These are phyloP conservation scores for Geotrichum armillariae DNA, from an alignment of 1,139 yeast genomes.

Conservation along the genomic window DNA sequence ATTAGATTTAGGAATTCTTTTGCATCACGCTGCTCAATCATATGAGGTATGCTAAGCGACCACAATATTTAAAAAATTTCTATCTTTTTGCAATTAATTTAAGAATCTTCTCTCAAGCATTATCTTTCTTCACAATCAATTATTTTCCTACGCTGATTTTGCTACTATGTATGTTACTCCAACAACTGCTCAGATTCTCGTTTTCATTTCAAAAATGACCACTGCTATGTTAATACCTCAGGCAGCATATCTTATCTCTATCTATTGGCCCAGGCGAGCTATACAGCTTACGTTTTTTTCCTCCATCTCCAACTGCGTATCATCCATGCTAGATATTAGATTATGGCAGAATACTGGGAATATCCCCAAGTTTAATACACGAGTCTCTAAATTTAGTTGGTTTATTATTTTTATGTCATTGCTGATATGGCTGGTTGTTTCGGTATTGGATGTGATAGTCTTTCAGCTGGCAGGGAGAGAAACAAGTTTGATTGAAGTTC, in stretches of 20 bases:
- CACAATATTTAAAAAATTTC: no score
- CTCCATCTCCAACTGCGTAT: conserved; percentile 3
- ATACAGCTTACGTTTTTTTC: conserved; percentile 7
- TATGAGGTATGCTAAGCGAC: no score
- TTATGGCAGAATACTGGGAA: conserved; percentile 2
- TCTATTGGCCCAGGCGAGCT: conserved; percentile 5
- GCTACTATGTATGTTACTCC: conserved; percentile 7
- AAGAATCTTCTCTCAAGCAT: no score
- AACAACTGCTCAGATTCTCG: conserved; percentile 6
- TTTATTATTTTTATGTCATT: neutral
- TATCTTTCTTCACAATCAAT: no score
- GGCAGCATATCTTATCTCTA: neutral
- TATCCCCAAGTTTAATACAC: conserved; percentile 4
- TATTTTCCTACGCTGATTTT: no score
- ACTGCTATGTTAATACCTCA: conserved; percentile 12
- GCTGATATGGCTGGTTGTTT: neutral
- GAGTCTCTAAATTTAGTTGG: neutral
- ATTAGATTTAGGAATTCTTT: no score
- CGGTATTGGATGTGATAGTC: conserved; percentile 8
- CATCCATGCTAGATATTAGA: conserved; percentile 1
- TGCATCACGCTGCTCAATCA: no score
- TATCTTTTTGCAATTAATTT: no score
- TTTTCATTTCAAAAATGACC: conserved; percentile 8
- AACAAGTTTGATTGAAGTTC: neutral
- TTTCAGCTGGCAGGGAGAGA: conserved; percentile 5